Evolutionary conservation across 768 basidiomycete genomes (phyloP).

Genomic region (Punctularia strigosozonata): DNA sequence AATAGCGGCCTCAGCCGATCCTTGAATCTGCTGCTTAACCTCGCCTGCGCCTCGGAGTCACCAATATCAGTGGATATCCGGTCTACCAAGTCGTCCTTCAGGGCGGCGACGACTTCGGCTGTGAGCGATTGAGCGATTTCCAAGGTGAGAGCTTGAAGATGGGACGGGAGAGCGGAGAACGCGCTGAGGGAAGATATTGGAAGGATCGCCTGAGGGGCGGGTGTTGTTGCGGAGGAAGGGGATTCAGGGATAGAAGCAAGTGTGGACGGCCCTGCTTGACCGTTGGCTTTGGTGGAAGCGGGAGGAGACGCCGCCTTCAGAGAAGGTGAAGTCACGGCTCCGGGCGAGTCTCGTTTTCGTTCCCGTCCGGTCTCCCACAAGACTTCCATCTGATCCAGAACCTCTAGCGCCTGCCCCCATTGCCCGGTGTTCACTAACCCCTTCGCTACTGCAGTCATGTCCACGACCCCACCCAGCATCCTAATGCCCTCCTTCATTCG

Average conservation of each 20-base stretch:
- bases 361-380: conserved; percentile 40
- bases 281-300: conserved; percentile 23
- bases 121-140: conserved; percentile 73
- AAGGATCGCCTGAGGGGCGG: too few species aligned
- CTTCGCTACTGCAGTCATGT: conserved; percentile 63
- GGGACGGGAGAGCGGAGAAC: conserved; percentile 63
- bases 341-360: too few species aligned
- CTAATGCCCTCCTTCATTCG: conserved; percentile 50
- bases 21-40: conserved; percentile 38
- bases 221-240: conserved; percentile 12
- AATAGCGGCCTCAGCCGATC: conserved; percentile 65
- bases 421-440: conserved; percentile 74
- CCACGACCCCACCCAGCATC: conserved; percentile 58
- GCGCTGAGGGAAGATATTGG: conserved; percentile 61
- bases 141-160: conserved; percentile 57
- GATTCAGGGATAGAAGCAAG: conserved; percentile 7
- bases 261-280: conserved; percentile 5
- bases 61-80: conserved; percentile 25
- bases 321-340: too few species aligned
- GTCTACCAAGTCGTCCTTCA: conserved; percentile 54
- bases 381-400: conserved; percentile 56
- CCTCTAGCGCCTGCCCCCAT: conserved; percentile 74
- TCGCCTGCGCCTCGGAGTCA: conserved; percentile 12
- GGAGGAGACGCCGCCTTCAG: too few species aligned
- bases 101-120: conserved; percentile 60